Conservation (phyloP, 1,284 basidiomycete genomes). For the Rhodotorula sp. region DNA sequence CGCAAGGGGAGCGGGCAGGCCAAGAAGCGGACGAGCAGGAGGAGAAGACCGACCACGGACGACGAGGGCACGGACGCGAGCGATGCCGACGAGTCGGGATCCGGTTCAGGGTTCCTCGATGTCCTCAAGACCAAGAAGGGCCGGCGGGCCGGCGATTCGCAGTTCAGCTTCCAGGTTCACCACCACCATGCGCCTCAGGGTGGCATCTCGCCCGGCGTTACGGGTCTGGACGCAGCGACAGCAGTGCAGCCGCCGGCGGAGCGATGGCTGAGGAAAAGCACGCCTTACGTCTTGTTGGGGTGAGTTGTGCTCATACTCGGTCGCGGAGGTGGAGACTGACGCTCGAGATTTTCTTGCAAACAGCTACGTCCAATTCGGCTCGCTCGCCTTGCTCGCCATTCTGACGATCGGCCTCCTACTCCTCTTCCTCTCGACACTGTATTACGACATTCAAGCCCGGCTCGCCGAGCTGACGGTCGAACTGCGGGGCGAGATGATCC, state of each 20-base stretch:
- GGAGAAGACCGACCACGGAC: conserved; percentile 7
- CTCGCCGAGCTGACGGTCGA: conserved; percentile 87
- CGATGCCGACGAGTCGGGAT: not conserved
- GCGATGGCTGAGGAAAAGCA: conserved; percentile 47
- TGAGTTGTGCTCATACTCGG: conserved; percentile 46
- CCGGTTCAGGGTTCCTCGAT: conserved; percentile 6
- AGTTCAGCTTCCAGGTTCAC: conserved; percentile 42
- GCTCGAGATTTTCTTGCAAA: not conserved
- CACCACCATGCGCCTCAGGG: conserved; percentile 32
- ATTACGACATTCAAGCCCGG: conserved; percentile 82
- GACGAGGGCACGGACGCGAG: conserved; percentile 16
- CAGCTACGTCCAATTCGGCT: conserved; percentile 89
- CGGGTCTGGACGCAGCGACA: not conserved
- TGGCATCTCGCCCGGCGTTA: not conserved
- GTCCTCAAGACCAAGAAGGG: conserved; percentile 9
- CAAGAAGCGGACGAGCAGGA: not conserved
- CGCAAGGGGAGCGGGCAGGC: not conserved
- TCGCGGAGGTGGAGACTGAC: not conserved
- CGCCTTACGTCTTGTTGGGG: conserved; percentile 67
- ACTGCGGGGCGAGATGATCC: conserved; percentile 81
- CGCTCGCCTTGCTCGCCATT: conserved; percentile 82
- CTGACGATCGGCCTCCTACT: conserved; percentile 80
- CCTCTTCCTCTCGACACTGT: conserved; percentile 83
- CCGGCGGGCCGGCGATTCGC: conserved; percentile 5
- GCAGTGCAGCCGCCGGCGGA: not conserved